phyloP scores from a whole-genome alignment of 1,284 basidiomycete species.

The Heliocybe sulcata region DNA sequence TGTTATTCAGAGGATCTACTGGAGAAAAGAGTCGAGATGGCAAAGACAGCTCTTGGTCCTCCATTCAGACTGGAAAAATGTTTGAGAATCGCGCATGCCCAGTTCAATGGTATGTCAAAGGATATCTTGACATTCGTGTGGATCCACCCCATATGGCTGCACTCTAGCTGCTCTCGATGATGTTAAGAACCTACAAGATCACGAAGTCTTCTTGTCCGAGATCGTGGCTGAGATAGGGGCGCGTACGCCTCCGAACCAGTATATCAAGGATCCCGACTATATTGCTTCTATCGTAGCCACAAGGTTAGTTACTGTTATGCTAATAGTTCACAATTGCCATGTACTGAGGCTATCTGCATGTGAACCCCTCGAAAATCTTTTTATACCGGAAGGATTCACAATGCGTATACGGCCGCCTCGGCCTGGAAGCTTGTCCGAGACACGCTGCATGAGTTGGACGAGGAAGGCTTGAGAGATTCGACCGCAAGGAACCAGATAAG shows the following conservation, averaged over 20 bases:
- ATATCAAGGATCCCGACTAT: constrained; percentile 33
- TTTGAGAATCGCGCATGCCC: constrained; percentile 60
- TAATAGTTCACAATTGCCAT: not conserved
- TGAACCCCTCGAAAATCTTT: not conserved
- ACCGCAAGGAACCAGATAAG: constrained; percentile 43
- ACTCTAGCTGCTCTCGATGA: constrained; percentile 56
- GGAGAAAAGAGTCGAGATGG: constrained; percentile 29
- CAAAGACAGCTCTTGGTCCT: constrained; percentile 46
- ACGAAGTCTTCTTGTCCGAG: constrained; percentile 45
- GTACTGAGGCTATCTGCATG: not conserved
- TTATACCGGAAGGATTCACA: constrained; percentile 50
- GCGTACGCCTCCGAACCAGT: constrained; percentile 29
- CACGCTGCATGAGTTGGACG: constrained; percentile 41
- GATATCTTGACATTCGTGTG: not conserved
- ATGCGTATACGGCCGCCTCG: constrained; percentile 68
- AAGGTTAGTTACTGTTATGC: constrained; percentile 31
- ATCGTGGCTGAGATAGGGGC: constrained; percentile 49
- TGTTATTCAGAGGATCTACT: constrained; percentile 49
- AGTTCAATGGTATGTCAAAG: constrained; percentile 48
- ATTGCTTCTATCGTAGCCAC: constrained; percentile 51
- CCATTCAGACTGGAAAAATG: constrained; percentile 60
- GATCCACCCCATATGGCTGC: constrained; percentile 3
- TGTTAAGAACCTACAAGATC: constrained; percentile 55
- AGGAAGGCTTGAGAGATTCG: constrained; percentile 44
- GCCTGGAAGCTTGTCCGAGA: constrained; percentile 65